Base-by-base conservation (phyloP, 768 basidiomycete species). In the Coprinopsis cinerea region DNA sequence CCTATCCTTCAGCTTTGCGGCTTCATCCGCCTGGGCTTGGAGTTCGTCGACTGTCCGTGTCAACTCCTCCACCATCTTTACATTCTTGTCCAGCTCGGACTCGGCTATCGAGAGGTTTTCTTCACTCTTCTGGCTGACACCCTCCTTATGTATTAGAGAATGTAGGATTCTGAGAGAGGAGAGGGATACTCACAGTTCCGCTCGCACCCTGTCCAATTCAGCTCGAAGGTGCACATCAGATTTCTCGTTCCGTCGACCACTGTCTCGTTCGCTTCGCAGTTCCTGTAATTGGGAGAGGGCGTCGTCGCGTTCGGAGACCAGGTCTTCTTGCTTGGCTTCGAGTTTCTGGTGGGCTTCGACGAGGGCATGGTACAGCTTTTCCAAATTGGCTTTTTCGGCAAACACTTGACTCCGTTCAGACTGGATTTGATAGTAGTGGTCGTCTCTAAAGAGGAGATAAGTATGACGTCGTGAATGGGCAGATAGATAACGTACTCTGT, bases 371-470 rank as follows among this genome's bases (percentile, higher is more conserved):
- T 92, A 92, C 22, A 83, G 81, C 55, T 85, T 86, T 64, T 93
- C 83, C 2, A 96, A 69, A 0, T 87, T 85, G 61, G 92, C 88
- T 65, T 95, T 95, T 70, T 94, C 91, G 2, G 80, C 74, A 13
- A 85, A 71, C 47, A 92, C 77, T 53, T 81, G 81, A 53, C 82
- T 87, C 50, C 82, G 77, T 60, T 88, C 92, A 3, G 78, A 85
- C 59, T 92, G 91, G 49, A 92, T 82, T 45, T 76, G 77, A 64
- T 92, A 92, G 63, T 89, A 93, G 57, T 92, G 90, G 62, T 92
- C 88, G 61, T 92, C 90, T 65, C 88, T 90, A 61, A n/a, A 51
- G 30, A 26, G 10, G 14, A 34, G n/a, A 34, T 34, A 34, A 34
- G n/a, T 9, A 9, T 34, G 30, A 9, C 30, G n/a, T 9, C n/a